Conservation (phyloP, 2,329 filamentous ascomycete genomes). For the Lachnellula hyalina region DNA sequence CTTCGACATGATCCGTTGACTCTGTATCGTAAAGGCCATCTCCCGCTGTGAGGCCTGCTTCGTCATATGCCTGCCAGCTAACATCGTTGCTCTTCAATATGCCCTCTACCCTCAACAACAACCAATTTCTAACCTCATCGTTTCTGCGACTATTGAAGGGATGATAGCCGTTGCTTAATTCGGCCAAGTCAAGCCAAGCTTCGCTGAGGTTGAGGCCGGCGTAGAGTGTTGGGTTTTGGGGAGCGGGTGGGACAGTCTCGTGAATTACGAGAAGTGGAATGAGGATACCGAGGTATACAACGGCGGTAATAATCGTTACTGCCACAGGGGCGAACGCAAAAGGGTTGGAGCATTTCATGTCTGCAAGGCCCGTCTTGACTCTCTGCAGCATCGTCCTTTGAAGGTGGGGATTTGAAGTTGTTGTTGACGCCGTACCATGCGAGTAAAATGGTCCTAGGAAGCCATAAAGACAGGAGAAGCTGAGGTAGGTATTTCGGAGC, state of each 20-base stretch:
- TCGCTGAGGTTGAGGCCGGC: slow-evolving; percentile 73
- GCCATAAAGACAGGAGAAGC: not conserved
- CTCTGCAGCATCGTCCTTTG: not conserved
- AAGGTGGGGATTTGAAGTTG: not conserved
- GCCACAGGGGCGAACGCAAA: slow-evolving; percentile 75
- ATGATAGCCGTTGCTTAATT: slow-evolving; percentile 70
- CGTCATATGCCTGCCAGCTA: slow-evolving; percentile 39
- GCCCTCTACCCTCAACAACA: slow-evolving; percentile 63
- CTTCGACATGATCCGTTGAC: not conserved
- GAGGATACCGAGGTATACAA: slow-evolving; percentile 73
- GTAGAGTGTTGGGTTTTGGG: slow-evolving; percentile 46
- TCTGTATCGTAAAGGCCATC: not conserved
- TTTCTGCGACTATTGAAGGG: slow-evolving; percentile 86
- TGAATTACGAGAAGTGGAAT: slow-evolving; percentile 69
- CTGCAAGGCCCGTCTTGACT: slow-evolving; percentile 1
- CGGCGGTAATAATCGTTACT: slow-evolving; percentile 73
- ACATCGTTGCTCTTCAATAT: slow-evolving; percentile 62
- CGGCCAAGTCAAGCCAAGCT: slow-evolving; percentile 79
- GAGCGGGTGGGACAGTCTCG: slow-evolving; percentile 66
- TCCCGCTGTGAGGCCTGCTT: slow-evolving; percentile 3
- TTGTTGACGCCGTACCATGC: not conserved
- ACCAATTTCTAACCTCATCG: slow-evolving; percentile 71
- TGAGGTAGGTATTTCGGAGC: not conserved
- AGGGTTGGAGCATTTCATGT: slow-evolving; percentile 41
- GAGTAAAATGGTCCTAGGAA: not conserved